Percentiles rank a stretch among this genome's conserved stretches.
Conservation (phyloP, 352 stramenopile genomes). For the Pythium insidiosum region DNA sequence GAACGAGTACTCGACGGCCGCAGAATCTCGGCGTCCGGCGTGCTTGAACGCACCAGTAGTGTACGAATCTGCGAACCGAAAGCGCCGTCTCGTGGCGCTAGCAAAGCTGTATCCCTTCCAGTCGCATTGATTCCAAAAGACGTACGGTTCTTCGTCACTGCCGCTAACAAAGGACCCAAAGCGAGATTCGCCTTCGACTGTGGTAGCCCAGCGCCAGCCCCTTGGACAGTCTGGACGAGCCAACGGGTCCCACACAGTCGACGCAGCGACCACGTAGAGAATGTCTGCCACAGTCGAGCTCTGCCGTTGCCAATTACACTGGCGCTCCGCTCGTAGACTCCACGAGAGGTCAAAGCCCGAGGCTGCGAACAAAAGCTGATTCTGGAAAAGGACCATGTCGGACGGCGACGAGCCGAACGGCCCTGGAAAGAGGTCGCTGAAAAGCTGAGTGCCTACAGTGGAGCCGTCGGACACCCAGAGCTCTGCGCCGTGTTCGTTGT, state of each 20-base stretch:
- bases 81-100: slow-evolving; percentile 30
- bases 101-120: slow-evolving; percentile 60
- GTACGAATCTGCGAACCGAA: slow-evolving; percentile 70
- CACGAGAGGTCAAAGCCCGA: slow-evolving; percentile 53
- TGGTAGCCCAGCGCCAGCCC: slow-evolving; percentile 63
- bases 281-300: slow-evolving; percentile 30
- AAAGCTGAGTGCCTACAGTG: slow-evolving; percentile 24
- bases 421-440: slow-evolving; percentile 58
- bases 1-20: slow-evolving; percentile 21
- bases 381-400: slow-evolving; percentile 31
- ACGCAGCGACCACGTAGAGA: slow-evolving; percentile 46
- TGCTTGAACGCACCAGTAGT: slow-evolving; percentile 58
- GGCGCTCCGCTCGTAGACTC: slow-evolving; percentile 15
- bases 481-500: slow-evolving; percentile 37
- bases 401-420: slow-evolving; percentile 19
- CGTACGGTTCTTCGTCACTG: slow-evolving; percentile 20
- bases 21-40: slow-evolving; percentile 36
- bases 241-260: slow-evolving; percentile 31
- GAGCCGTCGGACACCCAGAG: slow-evolving; percentile 60
- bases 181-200: slow-evolving; percentile 19
- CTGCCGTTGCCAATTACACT: slow-evolving; percentile 35
- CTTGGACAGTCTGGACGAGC: slow-evolving; percentile 58
- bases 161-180: too few species aligned
- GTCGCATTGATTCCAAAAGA: slow-evolving; percentile 72
- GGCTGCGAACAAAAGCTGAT: slow-evolving; percentile 58